Base-by-base conservation (phyloP, 2,329 filamentous ascomycete genomes). In the Ophidiomyces ophidiicola region DNA sequence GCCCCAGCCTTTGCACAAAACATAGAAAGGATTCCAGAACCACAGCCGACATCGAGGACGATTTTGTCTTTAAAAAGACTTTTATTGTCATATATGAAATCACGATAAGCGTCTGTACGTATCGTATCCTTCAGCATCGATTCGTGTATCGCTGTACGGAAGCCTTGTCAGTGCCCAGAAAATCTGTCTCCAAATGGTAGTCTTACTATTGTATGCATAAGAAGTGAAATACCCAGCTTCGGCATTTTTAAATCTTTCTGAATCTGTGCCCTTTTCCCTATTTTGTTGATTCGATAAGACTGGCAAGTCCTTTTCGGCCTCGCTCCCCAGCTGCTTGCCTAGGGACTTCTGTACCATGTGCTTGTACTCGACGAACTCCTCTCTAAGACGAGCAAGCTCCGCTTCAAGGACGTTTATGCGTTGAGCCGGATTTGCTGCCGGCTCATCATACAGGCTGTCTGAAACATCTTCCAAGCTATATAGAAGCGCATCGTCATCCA, bases 11-110 rank as follows among this genome's bases (percentile, higher is more conserved):
- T 82, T 39, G 86, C 87, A 57, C 85, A 92, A 66, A 96, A 94
- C 78, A 96, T 87, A 54, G 82, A 88, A 10, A 96, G 66, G 48
- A 94, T 94, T 18, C 85, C 72, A 18, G 78, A 82, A 33, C 80
- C 82, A 54, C 87, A 94, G 35, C 87, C 87, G 47, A 94, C 86
- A 55, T 96, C 87, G 5, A 96, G 74, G 8, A 94, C 82, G 6
- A 79, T 76, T 64, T 93, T 94, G 52, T 77, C 82, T 21, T 78
- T 76, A 61, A 94, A 94, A 3, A 94, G 65, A 48, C 84, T 69
- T 60, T 93, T 90, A 65, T 94, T 85, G 49, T 78, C 76, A 64
- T 94, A 94, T 53, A 94, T 86, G 57, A 94, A 94, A 62, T 96
- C 86, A 32, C 87, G 78, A 62, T 96, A 96, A 2, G 84, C 80